Base-by-base conservation (phyloP, 2,329 filamentous ascomycete species). In the Colletotrichum cereale region DNA sequence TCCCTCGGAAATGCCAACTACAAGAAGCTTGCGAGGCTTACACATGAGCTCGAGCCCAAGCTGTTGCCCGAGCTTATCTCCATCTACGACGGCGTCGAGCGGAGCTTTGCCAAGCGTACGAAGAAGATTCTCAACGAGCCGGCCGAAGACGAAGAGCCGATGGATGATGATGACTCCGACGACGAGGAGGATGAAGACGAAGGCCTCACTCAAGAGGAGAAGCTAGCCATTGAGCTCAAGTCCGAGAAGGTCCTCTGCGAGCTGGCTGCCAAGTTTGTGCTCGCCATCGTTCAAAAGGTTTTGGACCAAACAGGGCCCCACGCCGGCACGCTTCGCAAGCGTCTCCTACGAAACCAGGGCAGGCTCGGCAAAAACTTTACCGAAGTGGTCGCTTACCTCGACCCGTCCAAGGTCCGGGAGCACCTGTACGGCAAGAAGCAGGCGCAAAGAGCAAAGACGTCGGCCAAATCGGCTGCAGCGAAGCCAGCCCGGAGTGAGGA, bases 181-280 rank as follows among this genome's bases (percentile, higher is more conserved):
- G 86, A 88, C 6, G 84, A 85, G 2, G 84, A 89, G 24, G 86
- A 89, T 53, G 84, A 87, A 38, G 86, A 88, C 70, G 84, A 88
- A 71, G 84, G 84, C 26, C 78, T 88, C 52, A 85, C 89, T 38
- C 85, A 86, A 64, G 85, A 87, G 76, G 85, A 93, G 77, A 87
- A 89, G 68, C 85, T 89, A 75, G 87, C 91, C 58, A 87, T 88
- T 48, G 89, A 91, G 67, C 87, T 98, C 42, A 87, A 95, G 70
- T 91, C 94, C 0, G 96, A 98, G 81, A 92, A 96, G 78, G 89
- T 91, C 26, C 87, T 98, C 0, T 98, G 96, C 81, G 92, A 96
- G 76, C 86, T 98, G 34, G 91, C 95, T 0, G 92, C 91, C 73
- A 97, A 96, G 79, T 89, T 97, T 53, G 93, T 98, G 47, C 88